A percentile compares a stretch with the other conserved stretches of the same genome.
phyloP scores from a whole-genome alignment of 768 basidiomycete genomes.

The Chlorophyllum brunneum region DNA sequence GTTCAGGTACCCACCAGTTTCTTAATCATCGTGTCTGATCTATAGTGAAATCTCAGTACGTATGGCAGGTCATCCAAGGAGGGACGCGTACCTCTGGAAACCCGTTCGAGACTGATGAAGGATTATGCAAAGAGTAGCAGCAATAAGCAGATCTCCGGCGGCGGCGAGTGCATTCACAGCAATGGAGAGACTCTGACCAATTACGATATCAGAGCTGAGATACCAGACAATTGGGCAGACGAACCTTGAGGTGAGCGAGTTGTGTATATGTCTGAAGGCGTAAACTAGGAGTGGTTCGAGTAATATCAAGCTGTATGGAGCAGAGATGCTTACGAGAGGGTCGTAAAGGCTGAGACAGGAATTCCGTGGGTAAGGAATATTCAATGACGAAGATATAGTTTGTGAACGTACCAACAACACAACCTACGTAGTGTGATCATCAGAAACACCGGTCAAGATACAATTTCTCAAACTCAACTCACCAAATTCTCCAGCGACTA shows the following conservation, averaged over 20 bases:
- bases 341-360: constrained; percentile 11
- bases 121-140: constrained; percentile 35
- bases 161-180: constrained; percentile 42
- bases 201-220: neutral
- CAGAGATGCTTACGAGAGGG: constrained; percentile 8
- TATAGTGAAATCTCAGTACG: neutral
- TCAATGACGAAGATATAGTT: neutral
- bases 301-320: neutral
- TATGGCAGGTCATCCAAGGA: neutral
- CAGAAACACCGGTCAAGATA: neutral
- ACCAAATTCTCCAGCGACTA: constrained; percentile 42
- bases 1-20: constrained; percentile 29
- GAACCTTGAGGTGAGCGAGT: constrained; percentile 33
- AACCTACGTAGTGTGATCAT: constrained; percentile 16
- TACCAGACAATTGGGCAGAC: neutral
- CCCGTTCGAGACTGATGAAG: constrained; percentile 44
- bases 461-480: constrained; percentile 6
- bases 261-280: constrained; percentile 30
- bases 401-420: constrained; percentile 28
- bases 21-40: constrained; percentile 46
- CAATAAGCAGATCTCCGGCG: constrained; percentile 44
- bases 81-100: constrained; percentile 34
- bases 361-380: neutral
- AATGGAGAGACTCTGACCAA: constrained; percentile 32
- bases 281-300: neutral